Evolutionary conservation across 1,139 yeast genomes (phyloP), one percentile per base, ranked within the genome.

Genomic region (Kazachstania sp.): DNA sequence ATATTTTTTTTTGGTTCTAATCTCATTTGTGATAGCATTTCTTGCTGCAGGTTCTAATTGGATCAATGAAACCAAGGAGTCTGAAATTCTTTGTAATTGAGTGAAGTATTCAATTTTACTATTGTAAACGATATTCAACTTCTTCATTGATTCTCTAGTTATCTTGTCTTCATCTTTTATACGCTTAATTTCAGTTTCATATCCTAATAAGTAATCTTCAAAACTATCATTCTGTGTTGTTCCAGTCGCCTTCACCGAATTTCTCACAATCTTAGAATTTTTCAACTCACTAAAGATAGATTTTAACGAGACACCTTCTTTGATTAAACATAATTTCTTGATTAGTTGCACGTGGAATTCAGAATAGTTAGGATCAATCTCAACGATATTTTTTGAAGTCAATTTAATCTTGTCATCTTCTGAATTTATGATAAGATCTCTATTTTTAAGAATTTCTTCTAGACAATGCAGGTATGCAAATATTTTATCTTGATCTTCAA

Each of bases 71-170:
- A 60, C 57, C 36, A 87, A 88, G 44, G 81, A 81, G 64, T 92
- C 97, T 0, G 96, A 87, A 32, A 90, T 75, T 47, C 75, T 83
- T 64, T 92, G 98, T 41, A 92, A 72, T 53, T 86, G 92, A 55
- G 81, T 80, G 67, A 81, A 92, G 63, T 88, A 92, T 41, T 77
- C 86, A 42, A 90, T 75, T 50, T 94, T 78, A 6, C 82, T 71
- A 64, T 92, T 92, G 65, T 82, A 90, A 0, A 85, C 74, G 29
- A 75, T 74, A 54, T 86, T 81, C 51, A 86, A 72, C 39, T 68
- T 68, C 29, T 74, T 71, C 44, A 78, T 71, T 18, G 78, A 67
- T 48, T 76, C 81, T 49, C 75, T 76, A 18, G 78, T 51, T 3
- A 65, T 58, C 42, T 56, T 53, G 44, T 50, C 53, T 40, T 63